These are phyloP conservation scores for Schoenoplectus triqueter DNA, from an alignment of 202 grass and related monocot genomes.

Conservation along the genomic window DNA sequence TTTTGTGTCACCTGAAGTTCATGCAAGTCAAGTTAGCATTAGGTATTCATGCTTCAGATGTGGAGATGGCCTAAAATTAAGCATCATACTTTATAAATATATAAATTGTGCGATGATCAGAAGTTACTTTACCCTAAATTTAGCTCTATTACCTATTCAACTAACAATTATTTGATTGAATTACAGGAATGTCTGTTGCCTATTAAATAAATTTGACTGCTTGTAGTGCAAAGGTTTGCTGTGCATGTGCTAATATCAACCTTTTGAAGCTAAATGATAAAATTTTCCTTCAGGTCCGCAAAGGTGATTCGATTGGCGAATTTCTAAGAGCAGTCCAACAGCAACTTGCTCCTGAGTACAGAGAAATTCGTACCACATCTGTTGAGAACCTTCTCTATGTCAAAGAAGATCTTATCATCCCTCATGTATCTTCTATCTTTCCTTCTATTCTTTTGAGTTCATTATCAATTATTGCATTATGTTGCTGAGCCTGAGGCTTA, in stretches of 20 bases:
- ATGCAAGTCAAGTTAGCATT: too few species aligned
- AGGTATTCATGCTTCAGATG: neutral
- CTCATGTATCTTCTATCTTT: constrained; percentile 63
- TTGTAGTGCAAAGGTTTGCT: neutral
- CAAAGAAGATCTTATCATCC: constrained; percentile 99
- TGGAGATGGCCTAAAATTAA: neutral
- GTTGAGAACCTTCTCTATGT: constrained; percentile 98
- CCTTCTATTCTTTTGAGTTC: constrained; percentile 42
- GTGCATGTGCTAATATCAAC: neutral
- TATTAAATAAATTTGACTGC: neutral
- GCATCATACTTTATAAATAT: neutral
- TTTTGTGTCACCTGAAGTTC: neutral
- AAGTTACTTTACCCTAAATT: neutral
- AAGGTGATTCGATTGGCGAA: constrained; percentile 95
- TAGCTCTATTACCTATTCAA: neutral
- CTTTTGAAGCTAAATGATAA: neutral
- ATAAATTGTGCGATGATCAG: constrained; percentile 10
- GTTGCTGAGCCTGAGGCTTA: neutral
- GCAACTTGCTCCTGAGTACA: constrained; percentile 93
- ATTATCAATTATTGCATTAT: constrained; percentile 1
- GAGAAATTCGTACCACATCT: constrained; percentile 95
- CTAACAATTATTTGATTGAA: neutral
- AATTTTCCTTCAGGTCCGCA: constrained; percentile 56
- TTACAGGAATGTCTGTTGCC: neutral
- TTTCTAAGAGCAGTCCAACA: constrained; percentile 92